These are phyloP conservation scores for Camptophora hylomeconis DNA, from an alignment of 2,329 filamentous ascomycete species.

Conservation along the genomic window DNA sequence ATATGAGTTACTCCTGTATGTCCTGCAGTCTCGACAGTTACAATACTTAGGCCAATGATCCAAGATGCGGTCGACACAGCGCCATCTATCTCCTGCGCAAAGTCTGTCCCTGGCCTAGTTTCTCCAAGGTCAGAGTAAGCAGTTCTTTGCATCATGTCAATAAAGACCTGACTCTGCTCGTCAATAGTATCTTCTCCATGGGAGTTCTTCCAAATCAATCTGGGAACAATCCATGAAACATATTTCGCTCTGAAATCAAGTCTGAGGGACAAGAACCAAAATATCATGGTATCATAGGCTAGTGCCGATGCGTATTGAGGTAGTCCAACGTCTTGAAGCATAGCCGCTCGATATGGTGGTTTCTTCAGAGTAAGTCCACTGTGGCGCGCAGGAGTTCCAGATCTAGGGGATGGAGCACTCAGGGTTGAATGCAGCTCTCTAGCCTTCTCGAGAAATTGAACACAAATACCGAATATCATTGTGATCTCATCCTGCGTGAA, in stretches of 20 bases:
- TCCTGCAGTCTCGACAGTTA: slow-evolving; percentile 36
- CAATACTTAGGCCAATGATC: slow-evolving; percentile 38
- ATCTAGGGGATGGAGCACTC: slow-evolving; percentile 16
- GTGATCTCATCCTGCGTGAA: slow-evolving; percentile 86
- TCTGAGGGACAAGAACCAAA: slow-evolving; percentile 89
- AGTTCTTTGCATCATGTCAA: slow-evolving; percentile 88
- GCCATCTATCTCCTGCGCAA: slow-evolving; percentile 26
- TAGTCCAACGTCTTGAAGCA: slow-evolving; percentile 53
- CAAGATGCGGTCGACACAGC: slow-evolving; percentile 34
- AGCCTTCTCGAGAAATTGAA: slow-evolving; percentile 77
- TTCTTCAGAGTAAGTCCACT: slow-evolving; percentile 13
- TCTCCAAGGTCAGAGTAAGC: slow-evolving; percentile 78
- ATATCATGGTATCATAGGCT: slow-evolving; percentile 88
- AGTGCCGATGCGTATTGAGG: slow-evolving; percentile 89
- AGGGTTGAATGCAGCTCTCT: slow-evolving; percentile 18
- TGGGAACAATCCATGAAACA: slow-evolving; percentile 81
- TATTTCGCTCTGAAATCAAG: slow-evolving; percentile 70
- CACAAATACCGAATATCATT: slow-evolving; percentile 88
- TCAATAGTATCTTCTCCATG: slow-evolving; percentile 65
- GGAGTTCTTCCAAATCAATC: slow-evolving; percentile 63
- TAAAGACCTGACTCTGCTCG: slow-evolving; percentile 83
- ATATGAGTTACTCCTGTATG: slow-evolving; percentile 35
- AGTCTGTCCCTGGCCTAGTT: slow-evolving; percentile 24
- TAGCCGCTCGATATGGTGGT: slow-evolving; percentile 20
- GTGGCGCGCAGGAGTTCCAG: slow-evolving; percentile 11